phyloP scores from a whole-genome alignment of 164 flowering plant genomes.

The Cinnamomum micranthum region DNA sequence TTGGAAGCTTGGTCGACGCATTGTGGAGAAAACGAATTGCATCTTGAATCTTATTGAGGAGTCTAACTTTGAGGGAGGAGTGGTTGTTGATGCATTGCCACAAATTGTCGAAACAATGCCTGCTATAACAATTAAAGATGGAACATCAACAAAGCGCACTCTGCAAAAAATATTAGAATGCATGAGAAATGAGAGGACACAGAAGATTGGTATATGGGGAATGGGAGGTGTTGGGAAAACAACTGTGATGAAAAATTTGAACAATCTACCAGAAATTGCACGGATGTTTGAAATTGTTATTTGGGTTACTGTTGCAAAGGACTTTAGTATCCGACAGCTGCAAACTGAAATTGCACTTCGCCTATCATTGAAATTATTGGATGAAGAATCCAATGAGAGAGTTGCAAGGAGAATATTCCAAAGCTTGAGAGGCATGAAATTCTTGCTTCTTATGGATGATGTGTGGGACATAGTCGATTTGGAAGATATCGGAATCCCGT shows the following conservation, averaged over 20 bases:
- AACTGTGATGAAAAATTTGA: conserved; percentile 19
- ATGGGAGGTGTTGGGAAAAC: conserved; percentile 27
- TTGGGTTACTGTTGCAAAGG: conserved; percentile 18
- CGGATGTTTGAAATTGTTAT: conserved; percentile 25
- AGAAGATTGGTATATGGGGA: conserved; percentile 25
- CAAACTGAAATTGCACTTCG: conserved; percentile 9
- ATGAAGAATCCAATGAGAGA: background rate
- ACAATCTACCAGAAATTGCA: conserved; percentile 2
- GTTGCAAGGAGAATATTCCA: conserved; percentile 3
- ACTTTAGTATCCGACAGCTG: background rate
- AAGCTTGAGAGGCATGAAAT: conserved; percentile 14
- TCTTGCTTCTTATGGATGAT: conserved; percentile 28
- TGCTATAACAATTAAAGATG: background rate
- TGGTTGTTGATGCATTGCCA: conserved; percentile 5
- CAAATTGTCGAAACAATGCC: background rate
- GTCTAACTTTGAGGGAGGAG: background rate
- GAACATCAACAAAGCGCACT: background rate
- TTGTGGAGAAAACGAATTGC: background rate
- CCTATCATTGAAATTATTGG: conserved; percentile 3
- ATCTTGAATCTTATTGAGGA: background rate
- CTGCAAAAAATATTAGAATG: conserved; percentile 9
- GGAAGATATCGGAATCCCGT: conserved; percentile 14
- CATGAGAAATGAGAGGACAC: conserved; percentile 1
- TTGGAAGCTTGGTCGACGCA: background rate
- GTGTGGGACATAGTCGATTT: conserved; percentile 14